Conservation (phyloP, 2,329 filamentous ascomycete genomes). For the Cladobotryum protrusum region DNA sequence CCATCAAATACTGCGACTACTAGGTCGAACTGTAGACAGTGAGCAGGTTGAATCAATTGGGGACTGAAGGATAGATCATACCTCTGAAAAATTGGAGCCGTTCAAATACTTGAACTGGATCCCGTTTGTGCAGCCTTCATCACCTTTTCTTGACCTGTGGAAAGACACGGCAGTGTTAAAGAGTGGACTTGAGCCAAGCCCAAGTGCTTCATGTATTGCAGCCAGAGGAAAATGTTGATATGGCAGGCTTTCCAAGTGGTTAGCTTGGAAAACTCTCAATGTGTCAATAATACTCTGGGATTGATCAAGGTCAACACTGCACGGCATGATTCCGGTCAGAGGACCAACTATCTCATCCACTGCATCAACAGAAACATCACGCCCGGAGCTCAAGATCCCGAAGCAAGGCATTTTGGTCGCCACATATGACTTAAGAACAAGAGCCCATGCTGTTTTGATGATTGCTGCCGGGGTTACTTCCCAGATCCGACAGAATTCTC, state of each 20-base stretch:
- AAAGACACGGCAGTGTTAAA: constrained; percentile 9
- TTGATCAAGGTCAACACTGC: constrained; percentile 1
- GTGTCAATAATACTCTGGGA: not conserved
- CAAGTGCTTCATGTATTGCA: constrained; percentile 2
- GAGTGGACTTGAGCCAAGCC: not conserved
- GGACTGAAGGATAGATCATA: not conserved
- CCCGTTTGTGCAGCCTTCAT: not conserved
- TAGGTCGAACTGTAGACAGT: constrained; percentile 1
- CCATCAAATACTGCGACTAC: not conserved
- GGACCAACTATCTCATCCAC: constrained; percentile 11
- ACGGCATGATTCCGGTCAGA: constrained; percentile 9
- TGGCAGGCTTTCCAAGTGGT: constrained; percentile 3
- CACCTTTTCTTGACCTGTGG: not conserved
- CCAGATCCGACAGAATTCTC: constrained; percentile 5
- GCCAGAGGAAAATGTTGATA: constrained; percentile 1
- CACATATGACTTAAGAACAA: constrained; percentile 9
- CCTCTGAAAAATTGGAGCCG: not conserved
- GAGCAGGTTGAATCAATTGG: not conserved
- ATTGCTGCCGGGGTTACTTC: constrained; percentile 9
- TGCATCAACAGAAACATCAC: constrained; percentile 9
- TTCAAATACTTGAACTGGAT: not conserved
- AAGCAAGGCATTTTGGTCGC: constrained; percentile 5
- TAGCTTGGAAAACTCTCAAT: not conserved
- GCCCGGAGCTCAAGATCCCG: constrained; percentile 11
- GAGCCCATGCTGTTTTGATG: constrained; percentile 12